phyloP scores from a whole-genome alignment of 768 basidiomycete species.

The Psilocybe tampanensis region DNA sequence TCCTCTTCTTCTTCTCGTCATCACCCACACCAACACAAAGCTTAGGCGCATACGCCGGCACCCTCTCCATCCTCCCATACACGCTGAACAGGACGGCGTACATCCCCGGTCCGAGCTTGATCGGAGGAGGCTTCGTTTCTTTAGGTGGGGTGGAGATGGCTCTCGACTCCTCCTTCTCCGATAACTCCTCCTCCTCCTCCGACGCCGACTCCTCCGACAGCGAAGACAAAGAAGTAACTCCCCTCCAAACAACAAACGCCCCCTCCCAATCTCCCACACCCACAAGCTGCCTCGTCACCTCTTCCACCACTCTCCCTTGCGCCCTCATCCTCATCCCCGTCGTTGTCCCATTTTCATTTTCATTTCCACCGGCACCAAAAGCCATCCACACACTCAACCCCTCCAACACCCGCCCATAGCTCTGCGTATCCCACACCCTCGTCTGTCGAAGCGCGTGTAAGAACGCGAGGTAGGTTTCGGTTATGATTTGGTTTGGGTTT shows the following conservation, averaged over 20 bases:
- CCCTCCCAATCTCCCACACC: neutral
- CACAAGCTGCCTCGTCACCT: neutral
- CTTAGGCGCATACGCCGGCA: neutral
- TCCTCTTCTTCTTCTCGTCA: neutral
- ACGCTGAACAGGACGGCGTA: neutral
- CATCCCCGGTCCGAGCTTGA: neutral
- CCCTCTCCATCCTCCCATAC: neutral
- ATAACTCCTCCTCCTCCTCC: neutral
- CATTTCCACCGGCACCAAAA: neutral
- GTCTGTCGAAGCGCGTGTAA: neutral
- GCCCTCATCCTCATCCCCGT: neutral
- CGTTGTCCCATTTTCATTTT: neutral
- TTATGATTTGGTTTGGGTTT: neutral
- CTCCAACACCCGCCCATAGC: neutral
- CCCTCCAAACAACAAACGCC: neutral
- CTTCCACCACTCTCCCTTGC: neutral
- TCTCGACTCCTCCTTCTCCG: neutral
- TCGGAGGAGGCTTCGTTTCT: no score
- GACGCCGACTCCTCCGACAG: no score
- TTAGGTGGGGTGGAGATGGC: no score
- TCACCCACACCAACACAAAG: neutral
- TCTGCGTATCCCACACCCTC: neutral
- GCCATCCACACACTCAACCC: neutral
- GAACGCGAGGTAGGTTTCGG: neutral
- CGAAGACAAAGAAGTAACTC: neutral